Evolutionary conservation across 2,329 filamentous ascomycete genomes (phyloP).

Genomic region (Sarocladiaceae sp.): DNA sequence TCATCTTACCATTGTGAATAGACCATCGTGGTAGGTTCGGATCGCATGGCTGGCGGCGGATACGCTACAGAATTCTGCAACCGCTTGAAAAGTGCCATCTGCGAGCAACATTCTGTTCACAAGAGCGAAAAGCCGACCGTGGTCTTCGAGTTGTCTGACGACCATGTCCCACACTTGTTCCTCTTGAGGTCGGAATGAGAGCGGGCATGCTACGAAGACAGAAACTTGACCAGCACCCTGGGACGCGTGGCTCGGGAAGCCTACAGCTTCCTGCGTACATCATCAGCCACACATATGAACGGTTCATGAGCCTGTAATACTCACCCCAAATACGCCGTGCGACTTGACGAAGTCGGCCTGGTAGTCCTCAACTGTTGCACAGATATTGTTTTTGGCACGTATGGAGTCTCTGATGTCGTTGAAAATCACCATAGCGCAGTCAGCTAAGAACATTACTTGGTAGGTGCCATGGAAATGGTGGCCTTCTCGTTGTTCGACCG

Average conservation of each 20-base stretch:
- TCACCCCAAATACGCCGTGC: no score
- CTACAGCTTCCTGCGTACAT: not conserved
- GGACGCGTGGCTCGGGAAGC: not conserved
- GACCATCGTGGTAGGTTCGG: conserved; percentile 25
- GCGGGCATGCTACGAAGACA: conserved; percentile 15
- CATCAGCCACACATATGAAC: no score
- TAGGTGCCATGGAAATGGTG: not conserved
- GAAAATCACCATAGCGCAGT: conserved; percentile 39
- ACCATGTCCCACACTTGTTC: conserved; percentile 31
- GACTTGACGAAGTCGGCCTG: conserved; percentile 21
- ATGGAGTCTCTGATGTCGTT: conserved; percentile 57
- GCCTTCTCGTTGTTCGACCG: not conserved
- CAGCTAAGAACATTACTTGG: not conserved
- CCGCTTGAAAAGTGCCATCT: conserved; percentile 39
- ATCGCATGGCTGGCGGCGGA: conserved; percentile 37
- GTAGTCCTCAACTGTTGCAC: conserved; percentile 42
- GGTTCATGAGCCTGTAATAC: no score
- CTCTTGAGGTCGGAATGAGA: conserved; percentile 16
- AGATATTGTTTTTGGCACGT: conserved; percentile 42
- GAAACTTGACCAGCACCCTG: conserved; percentile 13
- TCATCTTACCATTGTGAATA: conserved; percentile 21
- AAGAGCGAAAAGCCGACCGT: conserved; percentile 51
- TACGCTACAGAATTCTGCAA: conserved; percentile 51
- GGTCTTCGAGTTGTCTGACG: conserved; percentile 31
- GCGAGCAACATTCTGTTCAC: conserved; percentile 35